phyloP scores from a whole-genome alignment of 2,329 filamentous ascomycete species.

The Colletotrichum somersetense region DNA sequence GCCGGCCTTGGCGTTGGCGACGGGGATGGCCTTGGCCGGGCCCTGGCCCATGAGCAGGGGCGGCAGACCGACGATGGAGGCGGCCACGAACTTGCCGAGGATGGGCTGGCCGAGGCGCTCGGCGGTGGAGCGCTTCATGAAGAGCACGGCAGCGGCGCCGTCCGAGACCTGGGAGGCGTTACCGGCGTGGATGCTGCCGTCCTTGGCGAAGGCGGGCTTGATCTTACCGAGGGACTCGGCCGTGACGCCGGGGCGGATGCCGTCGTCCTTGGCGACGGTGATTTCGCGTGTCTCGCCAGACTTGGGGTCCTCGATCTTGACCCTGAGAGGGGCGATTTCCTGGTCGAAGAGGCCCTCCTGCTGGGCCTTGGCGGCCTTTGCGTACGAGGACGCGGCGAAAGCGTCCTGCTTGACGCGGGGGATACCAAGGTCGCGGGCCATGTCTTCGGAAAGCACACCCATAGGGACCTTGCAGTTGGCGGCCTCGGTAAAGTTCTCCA shows the following conservation, averaged over 20 bases:
- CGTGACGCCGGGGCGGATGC: slow-evolving; percentile 87
- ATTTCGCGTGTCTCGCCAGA: slow-evolving; percentile 86
- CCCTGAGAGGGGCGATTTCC: slow-evolving; percentile 89
- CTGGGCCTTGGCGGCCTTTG: slow-evolving; percentile 89
- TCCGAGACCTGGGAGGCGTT: slow-evolving; percentile 97
- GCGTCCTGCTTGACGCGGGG: slow-evolving; percentile 81
- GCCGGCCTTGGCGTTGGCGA: slow-evolving; percentile 88
- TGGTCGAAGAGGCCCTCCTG: slow-evolving; percentile 90
- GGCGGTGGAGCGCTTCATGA: slow-evolving; percentile 95
- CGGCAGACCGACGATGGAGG: slow-evolving; percentile 87
- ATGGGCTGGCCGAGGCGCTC: slow-evolving; percentile 89
- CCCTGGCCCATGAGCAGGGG: slow-evolving; percentile 97
- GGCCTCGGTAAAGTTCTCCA: slow-evolving; percentile 84
- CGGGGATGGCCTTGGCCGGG: slow-evolving; percentile 95
- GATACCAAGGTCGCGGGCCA: slow-evolving; percentile 88
- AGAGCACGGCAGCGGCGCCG: slow-evolving; percentile 91
- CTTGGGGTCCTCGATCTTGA: slow-evolving; percentile 92
- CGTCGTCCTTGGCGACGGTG: slow-evolving; percentile 87
- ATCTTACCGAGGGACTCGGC: slow-evolving; percentile 92
- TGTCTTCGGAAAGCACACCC: slow-evolving; percentile 92
- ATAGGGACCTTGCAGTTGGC: slow-evolving; percentile 98
- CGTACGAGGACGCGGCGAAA: slow-evolving; percentile 95
- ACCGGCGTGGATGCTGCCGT: slow-evolving; percentile 94
- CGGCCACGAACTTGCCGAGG: slow-evolving; percentile 91
- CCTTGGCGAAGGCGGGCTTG: slow-evolving; percentile 88